phyloP scores from a whole-genome alignment of 148 eudicot species.

The Polygonum maritimum region DNA sequence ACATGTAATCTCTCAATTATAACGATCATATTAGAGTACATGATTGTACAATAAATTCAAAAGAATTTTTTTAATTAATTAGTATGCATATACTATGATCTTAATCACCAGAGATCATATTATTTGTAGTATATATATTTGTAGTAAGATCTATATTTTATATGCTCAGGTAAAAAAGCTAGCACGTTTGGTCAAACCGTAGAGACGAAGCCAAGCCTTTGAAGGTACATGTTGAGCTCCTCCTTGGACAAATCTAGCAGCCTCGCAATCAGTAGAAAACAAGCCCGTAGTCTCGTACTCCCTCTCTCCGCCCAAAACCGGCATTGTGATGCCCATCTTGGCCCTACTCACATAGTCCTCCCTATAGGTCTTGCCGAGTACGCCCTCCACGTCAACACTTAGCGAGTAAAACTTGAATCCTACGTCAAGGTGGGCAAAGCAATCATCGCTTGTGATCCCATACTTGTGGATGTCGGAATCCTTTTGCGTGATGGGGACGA shows the following conservation, averaged over 20 bases:
- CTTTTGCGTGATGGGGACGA: constrained; percentile 53
- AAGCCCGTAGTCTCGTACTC: constrained; percentile 48
- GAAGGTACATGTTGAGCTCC: neutral
- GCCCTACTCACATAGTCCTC: constrained; percentile 50
- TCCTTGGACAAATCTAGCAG: constrained; percentile 24
- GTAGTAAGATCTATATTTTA: neutral
- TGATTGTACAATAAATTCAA: neutral
- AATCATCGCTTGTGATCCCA: constrained; percentile 54
- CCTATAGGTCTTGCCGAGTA: constrained; percentile 69
- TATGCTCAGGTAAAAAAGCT: neutral
- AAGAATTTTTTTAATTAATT: neutral
- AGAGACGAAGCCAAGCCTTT: neutral
- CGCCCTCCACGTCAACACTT: constrained; percentile 55
- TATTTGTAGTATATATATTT: neutral
- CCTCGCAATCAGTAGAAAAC: constrained; percentile 56
- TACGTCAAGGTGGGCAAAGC: constrained; percentile 79
- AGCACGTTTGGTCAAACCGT: neutral
- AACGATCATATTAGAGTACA: neutral
- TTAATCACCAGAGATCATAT: neutral
- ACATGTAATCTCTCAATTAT: neutral
- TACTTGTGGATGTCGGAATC: constrained; percentile 57
- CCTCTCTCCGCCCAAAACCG: constrained; percentile 64
- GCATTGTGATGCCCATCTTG: constrained; percentile 57
- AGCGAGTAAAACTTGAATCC: constrained; percentile 61
- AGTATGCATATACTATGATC: neutral